phyloP scores from a whole-genome alignment of 1,284 basidiomycete species.

The Laetiporus sulphureus region DNA sequence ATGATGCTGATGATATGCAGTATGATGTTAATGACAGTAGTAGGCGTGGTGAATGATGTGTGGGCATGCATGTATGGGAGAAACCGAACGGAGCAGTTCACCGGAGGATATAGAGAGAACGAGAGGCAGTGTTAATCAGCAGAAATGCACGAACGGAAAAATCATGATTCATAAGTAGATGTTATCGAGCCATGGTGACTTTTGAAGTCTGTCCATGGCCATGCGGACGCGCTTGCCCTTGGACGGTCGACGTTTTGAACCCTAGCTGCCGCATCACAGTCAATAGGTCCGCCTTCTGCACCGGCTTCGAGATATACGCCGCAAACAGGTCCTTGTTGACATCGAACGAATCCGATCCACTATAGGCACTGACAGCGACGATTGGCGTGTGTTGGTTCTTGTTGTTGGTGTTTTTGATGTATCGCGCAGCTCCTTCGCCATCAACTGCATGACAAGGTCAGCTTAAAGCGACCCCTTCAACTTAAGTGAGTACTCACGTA shows the following conservation, averaged over 20 bases:
- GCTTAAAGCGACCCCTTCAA: conserved; percentile 12
- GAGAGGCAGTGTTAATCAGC: too few species aligned
- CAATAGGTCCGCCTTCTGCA: conserved; percentile 81
- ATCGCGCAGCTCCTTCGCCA: conserved; percentile 87
- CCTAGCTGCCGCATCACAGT: conserved; percentile 79
- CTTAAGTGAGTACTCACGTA: conserved; percentile 47
- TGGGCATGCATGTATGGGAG: conserved; percentile 30
- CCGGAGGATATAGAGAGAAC: conserved; percentile 2
- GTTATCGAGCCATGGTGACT: conserved; percentile 27
- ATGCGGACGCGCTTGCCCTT: too few species aligned
- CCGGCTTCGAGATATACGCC: conserved; percentile 81
- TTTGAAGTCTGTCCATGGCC: conserved; percentile 26
- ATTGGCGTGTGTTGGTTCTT: conserved; percentile 88
- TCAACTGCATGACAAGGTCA: conserved; percentile 48
- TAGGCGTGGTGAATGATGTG: conserved; percentile 12
- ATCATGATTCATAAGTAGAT: conserved; percentile 16
- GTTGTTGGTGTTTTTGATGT: conserved; percentile 93
- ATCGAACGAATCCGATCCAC: conserved; percentile 57
- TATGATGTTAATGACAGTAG: conserved; percentile 23
- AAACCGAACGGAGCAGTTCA: conserved; percentile 11
- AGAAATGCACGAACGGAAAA: conserved; percentile 23
- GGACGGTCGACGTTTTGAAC: conserved; percentile 80
- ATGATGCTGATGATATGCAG: conserved; percentile 19
- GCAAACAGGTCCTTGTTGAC: conserved; percentile 78
- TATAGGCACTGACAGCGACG: conserved; percentile 85